Evolutionary conservation across 495 filamentous ascomycete genomes (phyloP), one percentile per base, ranked within the genome.

Genomic region (Polyplosphaeria fusca): DNA sequence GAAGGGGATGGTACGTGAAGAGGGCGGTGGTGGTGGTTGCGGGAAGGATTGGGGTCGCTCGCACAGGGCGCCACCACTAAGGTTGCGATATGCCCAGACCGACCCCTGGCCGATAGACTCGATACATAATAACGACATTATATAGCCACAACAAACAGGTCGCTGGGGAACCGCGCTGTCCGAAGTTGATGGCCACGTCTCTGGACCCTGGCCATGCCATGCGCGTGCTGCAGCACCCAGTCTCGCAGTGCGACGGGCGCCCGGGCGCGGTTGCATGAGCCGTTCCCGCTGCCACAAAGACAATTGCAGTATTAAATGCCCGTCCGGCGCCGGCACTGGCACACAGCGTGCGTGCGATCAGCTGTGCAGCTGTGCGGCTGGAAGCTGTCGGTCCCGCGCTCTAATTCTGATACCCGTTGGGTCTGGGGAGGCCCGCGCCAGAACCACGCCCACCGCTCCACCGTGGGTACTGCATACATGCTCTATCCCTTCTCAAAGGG

Each of bases 21-120:
- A 18, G 50, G 45, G 30, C 19, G 39, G 47, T 20, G 41, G 60
- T 41, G 12, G 55, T 55, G 20, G 37, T 14, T 40, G 37, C 42
- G 56, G 28, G 49, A 50, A 24, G 49, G 38, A n/a, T 55, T 53
- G 46, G 30, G 24, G 39, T 11, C 5, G 30, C 7, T 14, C 30
- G 13, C 38, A 43, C 42, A 12, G 50, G 23, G 35, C 30, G 26
- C 44, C 52, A 55, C 60, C 55, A 63, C 53, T 55, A 55, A 51
- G 52, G 45, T 45, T 64, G 60, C 53, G 54, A 60, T 60, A 46
- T 44, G 61, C 61, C 61, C 45, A 50, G 55, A 40, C 55, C 60
- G 30, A 28, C 44, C 42, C 42, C 47, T 57, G 47, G 52, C 47
- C 52, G 19, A 27, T 56, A 44, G 52, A 56, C 38, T 54, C 45